Percentiles rank a stretch among this genome's conserved stretches.
These are phyloP conservation scores for Simmondsia chinensis DNA, from an alignment of 148 eudicot species.

Conservation along the genomic window DNA sequence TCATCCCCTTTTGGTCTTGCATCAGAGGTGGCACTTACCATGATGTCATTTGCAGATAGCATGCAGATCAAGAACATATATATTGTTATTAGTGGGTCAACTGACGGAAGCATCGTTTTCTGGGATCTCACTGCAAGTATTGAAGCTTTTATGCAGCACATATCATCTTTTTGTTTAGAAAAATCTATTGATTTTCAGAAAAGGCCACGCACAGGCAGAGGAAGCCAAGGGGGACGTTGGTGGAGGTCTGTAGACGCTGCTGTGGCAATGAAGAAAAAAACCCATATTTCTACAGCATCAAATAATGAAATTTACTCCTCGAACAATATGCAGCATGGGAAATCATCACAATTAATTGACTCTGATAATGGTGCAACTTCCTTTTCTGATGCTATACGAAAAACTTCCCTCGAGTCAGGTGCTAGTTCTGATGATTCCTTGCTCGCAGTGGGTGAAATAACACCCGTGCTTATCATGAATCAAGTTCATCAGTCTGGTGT, in stretches of 20 bases:
- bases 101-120: slow-evolving; percentile 89
- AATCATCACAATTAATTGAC: slow-evolving; percentile 12
- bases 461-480: slow-evolving; percentile 42
- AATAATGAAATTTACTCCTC: slow-evolving; percentile 1
- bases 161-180: slow-evolving; percentile 44
- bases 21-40: too few relatives aligned
- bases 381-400: slow-evolving; percentile 4
- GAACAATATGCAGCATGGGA: slow-evolving; percentile 8
- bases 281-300: slow-evolving; percentile 1
- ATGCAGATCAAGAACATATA: slow-evolving; percentile 33
- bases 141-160: slow-evolving; percentile 42
- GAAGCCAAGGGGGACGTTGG: slow-evolving; percentile 99
- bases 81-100: slow-evolving; percentile 75
- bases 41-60: slow-evolving; percentile 43
- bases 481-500: slow-evolving; percentile 93
- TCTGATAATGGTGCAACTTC: slow-evolving; percentile 8
- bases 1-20: too few relatives aligned
- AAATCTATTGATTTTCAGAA: slow-evolving; percentile 57
- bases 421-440: slow-evolving; percentile 22
- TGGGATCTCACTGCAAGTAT: slow-evolving; percentile 81
- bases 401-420: slow-evolving; percentile 20
- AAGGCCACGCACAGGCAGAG: slow-evolving; percentile 98
- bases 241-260: slow-evolving; percentile 50
- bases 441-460: slow-evolving; percentile 21
- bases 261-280: slow-evolving; percentile 9